Base-by-base conservation (phyloP, 2,329 filamentous ascomycete genomes). In the Sordariomycetes sp. region DNA sequence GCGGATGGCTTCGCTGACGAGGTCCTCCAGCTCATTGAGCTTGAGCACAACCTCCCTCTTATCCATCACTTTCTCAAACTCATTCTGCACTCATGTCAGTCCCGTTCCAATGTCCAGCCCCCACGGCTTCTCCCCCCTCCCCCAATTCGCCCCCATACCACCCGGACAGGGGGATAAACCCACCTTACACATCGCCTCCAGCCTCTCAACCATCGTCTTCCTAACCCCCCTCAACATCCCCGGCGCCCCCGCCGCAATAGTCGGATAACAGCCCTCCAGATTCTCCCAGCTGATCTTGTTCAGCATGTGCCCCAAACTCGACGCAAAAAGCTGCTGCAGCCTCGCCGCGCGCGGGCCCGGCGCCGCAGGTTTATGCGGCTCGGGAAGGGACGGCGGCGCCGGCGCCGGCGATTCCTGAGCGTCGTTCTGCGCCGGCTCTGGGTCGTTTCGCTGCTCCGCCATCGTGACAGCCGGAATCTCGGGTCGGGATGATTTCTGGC, bases 251-350 rank as follows among this genome's bases (percentile, higher is more conserved):
- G 68, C 65, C 20, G 79, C 75, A n/a, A 84, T 72, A 22, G 77
- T 81, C 51, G 82, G 82, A 66, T 82, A 86, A 68, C 82, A 86
- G 1, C 76, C 72, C 2, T 76, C 76, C 62, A 85, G 78, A 65
- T 80, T 81, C 54, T 77, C 73, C 70, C 76, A 81, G 61, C 70
- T 74, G 57, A 85, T 72, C 64, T 79, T 77, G 62, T 67, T 70
- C 35, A 85, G 73, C 2, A 82, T 84, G 62, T 75, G 76, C 52
- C 68, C 62, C 25, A 85, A 74, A 32, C 76, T 75, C 58, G 72
- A 69, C 57, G 72, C 71, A 65, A 82, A 83, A 36, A 83, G 71
- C 57, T 76, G 70, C 56, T 76, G 74, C 59, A 85, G 75, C 52
- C 77, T 75, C 32, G 70, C 63, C 2, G 82, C 82, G 62, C 82